Conservation (phyloP, 805 yeast genomes). For the Saccharomycopsis malanga region DNA sequence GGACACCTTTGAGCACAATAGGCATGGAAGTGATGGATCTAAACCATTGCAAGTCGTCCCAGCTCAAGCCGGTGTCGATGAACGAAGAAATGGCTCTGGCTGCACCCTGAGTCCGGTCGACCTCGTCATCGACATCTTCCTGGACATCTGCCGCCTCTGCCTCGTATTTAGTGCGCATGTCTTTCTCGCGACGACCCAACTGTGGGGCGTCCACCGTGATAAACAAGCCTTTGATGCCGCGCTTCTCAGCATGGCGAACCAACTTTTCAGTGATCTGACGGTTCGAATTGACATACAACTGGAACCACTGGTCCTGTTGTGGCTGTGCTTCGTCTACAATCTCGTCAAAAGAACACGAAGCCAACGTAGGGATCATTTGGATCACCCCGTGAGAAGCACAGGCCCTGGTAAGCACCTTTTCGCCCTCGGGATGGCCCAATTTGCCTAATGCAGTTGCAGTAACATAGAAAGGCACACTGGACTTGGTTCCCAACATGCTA, state of each 20-base stretch:
- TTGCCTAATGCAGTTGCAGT: conserved; percentile 91
- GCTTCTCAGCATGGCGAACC: conserved; percentile 62
- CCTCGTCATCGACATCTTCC: conserved; percentile 40
- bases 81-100: conserved; percentile 82
- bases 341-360: conserved; percentile 84
- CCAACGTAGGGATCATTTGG: conserved; percentile 91
- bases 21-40: conserved; percentile 54
- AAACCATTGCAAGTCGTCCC: conserved; percentile 60
- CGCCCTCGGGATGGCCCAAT: conserved; percentile 92
- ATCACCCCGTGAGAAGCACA: conserved; percentile 63
- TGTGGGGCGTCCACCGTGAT: conserved; percentile 93
- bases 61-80: conserved; percentile 60
- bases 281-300: conserved; percentile 76
- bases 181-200: conserved; percentile 87
- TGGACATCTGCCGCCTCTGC: conserved; percentile 42
- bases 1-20: conserved; percentile 75
- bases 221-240: conserved; percentile 77
- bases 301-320: conserved; percentile 77
- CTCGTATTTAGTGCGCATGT: conserved; percentile 54
- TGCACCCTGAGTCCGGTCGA: conserved; percentile 75
- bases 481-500: conserved; percentile 61
- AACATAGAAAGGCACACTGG: conserved; percentile 75
- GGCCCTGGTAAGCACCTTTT: conserved; percentile 76
- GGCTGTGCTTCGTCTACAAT: conserved; percentile 68
- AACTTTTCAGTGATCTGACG: conserved; percentile 53